phyloP scores from a whole-genome alignment of 2,329 filamentous ascomycete genomes.

The Claviceps pazoutovae region DNA sequence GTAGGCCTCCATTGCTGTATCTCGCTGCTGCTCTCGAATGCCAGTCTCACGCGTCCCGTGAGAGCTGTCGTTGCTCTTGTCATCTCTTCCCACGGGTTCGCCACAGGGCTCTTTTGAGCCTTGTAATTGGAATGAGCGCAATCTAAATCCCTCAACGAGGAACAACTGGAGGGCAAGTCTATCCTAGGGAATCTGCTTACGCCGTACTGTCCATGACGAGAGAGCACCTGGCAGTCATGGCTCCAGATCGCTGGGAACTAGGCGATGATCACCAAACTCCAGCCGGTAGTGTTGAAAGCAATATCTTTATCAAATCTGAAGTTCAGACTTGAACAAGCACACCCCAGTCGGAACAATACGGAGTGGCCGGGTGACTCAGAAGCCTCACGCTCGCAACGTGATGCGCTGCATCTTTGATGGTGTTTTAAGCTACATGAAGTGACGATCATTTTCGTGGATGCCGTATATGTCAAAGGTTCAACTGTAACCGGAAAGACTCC shows the following conservation, averaged over 20 bases:
- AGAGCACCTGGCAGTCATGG: constrained; percentile 10
- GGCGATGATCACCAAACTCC: constrained; percentile 32
- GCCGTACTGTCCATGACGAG: constrained; percentile 2
- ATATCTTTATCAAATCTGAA: constrained; percentile 46
- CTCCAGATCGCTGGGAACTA: constrained; percentile 19
- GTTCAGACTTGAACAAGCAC: constrained; percentile 55
- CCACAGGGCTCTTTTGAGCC: background rate
- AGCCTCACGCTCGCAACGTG: constrained; percentile 57
- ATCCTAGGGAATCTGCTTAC: background rate
- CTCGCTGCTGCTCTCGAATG: background rate
- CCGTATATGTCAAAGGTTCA: constrained; percentile 30
- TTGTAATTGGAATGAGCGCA: too few relatives aligned
- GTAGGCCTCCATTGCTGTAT: too few relatives aligned
- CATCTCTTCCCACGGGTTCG: background rate
- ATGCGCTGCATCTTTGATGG: constrained; percentile 59
- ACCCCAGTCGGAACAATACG: constrained; percentile 42
- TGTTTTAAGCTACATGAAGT: constrained; percentile 58
- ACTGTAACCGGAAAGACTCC: constrained; percentile 40
- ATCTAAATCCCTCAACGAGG: too few relatives aligned
- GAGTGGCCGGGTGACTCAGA: constrained; percentile 43
- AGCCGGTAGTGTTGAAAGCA: constrained; percentile 36
- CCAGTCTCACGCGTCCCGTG: background rate
- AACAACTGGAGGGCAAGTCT: too few relatives aligned
- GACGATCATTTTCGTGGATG: constrained; percentile 41
- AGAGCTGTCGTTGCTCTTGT: constrained; percentile 1